Evolutionary conservation across 2,329 filamentous ascomycete species (phyloP).

Genomic region (Helotiales sp.): DNA sequence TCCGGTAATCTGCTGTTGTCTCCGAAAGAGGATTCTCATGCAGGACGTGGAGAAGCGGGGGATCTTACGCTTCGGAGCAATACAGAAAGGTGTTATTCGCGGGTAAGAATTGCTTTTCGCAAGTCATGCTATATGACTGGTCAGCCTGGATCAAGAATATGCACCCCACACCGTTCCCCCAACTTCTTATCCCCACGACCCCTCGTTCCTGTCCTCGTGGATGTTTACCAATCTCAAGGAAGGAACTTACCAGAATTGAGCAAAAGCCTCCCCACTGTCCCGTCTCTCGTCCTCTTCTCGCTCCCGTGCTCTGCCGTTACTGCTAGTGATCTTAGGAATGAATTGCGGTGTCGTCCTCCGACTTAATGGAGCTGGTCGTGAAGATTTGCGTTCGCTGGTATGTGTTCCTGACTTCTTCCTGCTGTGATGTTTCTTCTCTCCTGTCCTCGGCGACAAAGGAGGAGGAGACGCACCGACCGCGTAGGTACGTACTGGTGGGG

Average conservation of each 20-base stretch:
- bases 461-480: constrained; percentile 20
- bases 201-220: too few relatives aligned
- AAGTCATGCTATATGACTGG: constrained; percentile 55
- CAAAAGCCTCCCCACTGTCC: constrained; percentile 62
- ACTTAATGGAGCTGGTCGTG: constrained; percentile 23
- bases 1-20: background rate
- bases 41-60: constrained; percentile 6
- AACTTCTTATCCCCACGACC: too few relatives aligned
- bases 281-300: constrained; percentile 25
- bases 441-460: constrained; percentile 25
- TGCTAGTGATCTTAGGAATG: constrained; percentile 14
- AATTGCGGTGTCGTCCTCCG: constrained; percentile 26
- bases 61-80: constrained; percentile 61
- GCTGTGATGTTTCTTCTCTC: constrained; percentile 25
- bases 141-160: constrained; percentile 24
- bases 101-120: constrained; percentile 65
- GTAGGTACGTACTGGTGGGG: constrained; percentile 25
- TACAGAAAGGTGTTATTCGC: constrained; percentile 58
- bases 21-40: background rate
- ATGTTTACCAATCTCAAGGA: constrained; percentile 10
- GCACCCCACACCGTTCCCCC: constrained; percentile 26
- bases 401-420: constrained; percentile 31
- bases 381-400: constrained; percentile 24
- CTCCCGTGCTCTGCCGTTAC: constrained; percentile 14
- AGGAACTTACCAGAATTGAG: constrained; percentile 61